A percentile compares a stretch with the other conserved stretches of the same genome.
Conservation (phyloP, 306 rosid species). For the Fragaria iinumae region DNA sequence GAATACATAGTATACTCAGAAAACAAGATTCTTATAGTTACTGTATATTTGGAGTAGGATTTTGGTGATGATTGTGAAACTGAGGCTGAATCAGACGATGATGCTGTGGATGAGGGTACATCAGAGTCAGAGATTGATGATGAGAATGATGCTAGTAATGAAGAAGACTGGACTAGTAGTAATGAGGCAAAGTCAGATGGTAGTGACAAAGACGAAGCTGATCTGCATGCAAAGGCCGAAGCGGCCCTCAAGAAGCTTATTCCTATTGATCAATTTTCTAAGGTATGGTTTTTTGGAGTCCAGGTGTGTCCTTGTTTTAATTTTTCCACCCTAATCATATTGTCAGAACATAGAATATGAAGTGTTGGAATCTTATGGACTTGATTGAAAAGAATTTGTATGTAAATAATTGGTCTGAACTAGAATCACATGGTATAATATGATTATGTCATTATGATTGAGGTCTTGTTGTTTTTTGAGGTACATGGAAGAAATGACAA, state of each 20-base stretch:
- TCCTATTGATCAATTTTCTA: constrained; percentile 66
- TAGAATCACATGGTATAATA: not conserved
- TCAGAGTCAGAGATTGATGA: constrained; percentile 77
- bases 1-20: not conserved
- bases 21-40: constrained; percentile 6
- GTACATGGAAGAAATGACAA: not conserved
- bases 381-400: too few relatives aligned
- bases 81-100: constrained; percentile 80
- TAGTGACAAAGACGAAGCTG: constrained; percentile 77
- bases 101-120: constrained; percentile 62
- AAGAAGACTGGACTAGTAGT: constrained; percentile 84
- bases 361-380: not conserved
- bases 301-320: not conserved
- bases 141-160: constrained; percentile 65
- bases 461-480: not conserved
- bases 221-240: constrained; percentile 62
- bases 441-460: not conserved
- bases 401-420: not conserved
- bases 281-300: constrained; percentile 40
- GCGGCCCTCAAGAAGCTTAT: constrained; percentile 80
- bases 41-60: constrained; percentile 56
- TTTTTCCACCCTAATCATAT: not conserved
- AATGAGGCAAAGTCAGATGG: constrained; percentile 68
- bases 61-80: constrained; percentile 70
- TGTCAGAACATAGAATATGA: not conserved